Evolutionary conservation across 139 green algal species (phyloP), one percentile per base, ranked within the genome.

Genomic region (Micractinium conductrix): DNA sequence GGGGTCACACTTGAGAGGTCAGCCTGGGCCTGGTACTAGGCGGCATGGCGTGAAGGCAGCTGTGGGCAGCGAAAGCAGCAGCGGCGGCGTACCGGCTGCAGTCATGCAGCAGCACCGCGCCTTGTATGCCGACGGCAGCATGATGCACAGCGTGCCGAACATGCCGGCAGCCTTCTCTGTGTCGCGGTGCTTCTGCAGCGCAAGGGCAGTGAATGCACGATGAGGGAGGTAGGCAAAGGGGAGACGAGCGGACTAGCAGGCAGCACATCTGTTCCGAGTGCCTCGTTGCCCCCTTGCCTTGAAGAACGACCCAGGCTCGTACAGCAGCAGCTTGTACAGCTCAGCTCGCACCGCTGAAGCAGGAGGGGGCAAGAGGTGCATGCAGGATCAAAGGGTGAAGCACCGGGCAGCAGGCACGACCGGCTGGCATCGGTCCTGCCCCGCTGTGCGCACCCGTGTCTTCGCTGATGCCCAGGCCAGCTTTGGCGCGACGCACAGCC

Each of bases 311-410:
- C 65, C 65, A 4, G 35, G 65, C 33, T 40, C n/a, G 8, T 72
- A 44, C 33, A 72, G 65, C 65, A 72, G 65, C 14, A 72, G 33
- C 65, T 72, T 72, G 65, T 72, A 72, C 35, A 72, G 65, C 35
- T 44, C 33, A 1, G 65, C 65, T 14, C 43, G 33, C 65, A 72
- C 65, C 14, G 26, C 65, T 72, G 65, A 33, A 44, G 33, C 21
- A 28, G 17, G 28, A 17, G 60, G 60, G 4, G 53, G 53, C 8
- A 62, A 62, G 53, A 21, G 60, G 60, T 9, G 58, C 16, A 65
- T 24, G 58, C 19, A 33, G 14, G 58, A 9, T 14, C 14, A 30
- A 68, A 28, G 26, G 9, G 60, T 33, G 60, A 12, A 38, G 28
- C 28, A 38, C 26, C 8, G 22, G 60, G 4, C 28, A 35, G 19